A percentile compares a stretch with the other conserved stretches of the same genome.
phyloP scores from a whole-genome alignment of 2,329 filamentous ascomycete species.

The Chalara sp. region DNA sequence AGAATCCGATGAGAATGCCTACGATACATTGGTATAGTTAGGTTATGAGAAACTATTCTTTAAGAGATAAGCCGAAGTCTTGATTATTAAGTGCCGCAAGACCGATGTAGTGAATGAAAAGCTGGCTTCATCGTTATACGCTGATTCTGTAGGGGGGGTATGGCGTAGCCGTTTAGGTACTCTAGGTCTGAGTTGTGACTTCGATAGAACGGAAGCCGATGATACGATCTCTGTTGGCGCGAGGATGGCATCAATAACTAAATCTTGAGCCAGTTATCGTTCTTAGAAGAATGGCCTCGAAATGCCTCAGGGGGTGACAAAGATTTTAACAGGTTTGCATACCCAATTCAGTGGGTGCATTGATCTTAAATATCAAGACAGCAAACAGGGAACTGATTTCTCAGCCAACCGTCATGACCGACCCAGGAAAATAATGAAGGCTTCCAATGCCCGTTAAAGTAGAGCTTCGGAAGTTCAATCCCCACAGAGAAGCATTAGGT shows the following conservation, averaged over 20 bases:
- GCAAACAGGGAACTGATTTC: conserved; percentile 41
- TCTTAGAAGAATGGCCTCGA: too few relatives aligned
- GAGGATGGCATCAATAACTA: conserved; percentile 46
- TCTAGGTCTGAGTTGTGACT: conserved; percentile 44
- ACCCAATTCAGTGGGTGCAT: conserved; percentile 32
- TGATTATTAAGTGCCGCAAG: conserved; percentile 34
- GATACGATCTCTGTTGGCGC: conserved; percentile 51
- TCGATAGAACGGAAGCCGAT: conserved; percentile 44
- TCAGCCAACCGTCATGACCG: conserved; percentile 25
- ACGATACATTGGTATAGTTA: conserved; percentile 47
- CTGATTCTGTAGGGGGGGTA: conserved; percentile 45
- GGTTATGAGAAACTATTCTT: conserved; percentile 46
- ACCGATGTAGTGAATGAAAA: conserved; percentile 49
- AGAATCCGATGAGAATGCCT: conserved; percentile 38
- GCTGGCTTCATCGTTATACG: conserved; percentile 48
- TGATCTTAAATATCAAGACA: conserved; percentile 37
- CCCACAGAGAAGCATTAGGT: too few relatives aligned
- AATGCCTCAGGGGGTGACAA: too few relatives aligned
- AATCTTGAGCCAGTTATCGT: neutral
- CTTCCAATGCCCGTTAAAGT: conserved; percentile 23
- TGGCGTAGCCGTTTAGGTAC: conserved; percentile 44
- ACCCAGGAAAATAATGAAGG: conserved; percentile 19
- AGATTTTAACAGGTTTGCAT: too few relatives aligned
- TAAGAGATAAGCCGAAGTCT: conserved; percentile 33
- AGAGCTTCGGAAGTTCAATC: conserved; percentile 55